phyloP scores from a whole-genome alignment of 805 yeast species.

The Ogataea pini region DNA sequence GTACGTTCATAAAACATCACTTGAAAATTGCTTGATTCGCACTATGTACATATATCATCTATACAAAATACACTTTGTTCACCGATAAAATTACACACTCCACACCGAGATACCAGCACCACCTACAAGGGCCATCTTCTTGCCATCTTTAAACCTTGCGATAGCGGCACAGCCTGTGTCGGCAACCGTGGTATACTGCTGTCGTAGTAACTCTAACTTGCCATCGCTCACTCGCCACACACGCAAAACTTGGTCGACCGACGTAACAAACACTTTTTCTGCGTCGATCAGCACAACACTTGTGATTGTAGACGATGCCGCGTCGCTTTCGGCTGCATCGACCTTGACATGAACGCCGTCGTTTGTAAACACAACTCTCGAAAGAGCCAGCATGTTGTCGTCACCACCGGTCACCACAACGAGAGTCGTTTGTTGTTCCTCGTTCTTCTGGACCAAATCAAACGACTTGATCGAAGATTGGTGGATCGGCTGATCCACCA shows the following conservation, averaged over 20 bases:
- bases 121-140: slow-evolving; percentile 53
- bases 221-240: slow-evolving; percentile 54
- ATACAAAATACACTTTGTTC: not conserved
- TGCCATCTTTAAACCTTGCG: slow-evolving; percentile 29
- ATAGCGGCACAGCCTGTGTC: slow-evolving; percentile 80
- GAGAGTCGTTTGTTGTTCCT: slow-evolving; percentile 18
- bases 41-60: slow-evolving; percentile 2
- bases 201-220: slow-evolving; percentile 36
- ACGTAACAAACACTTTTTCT: slow-evolving; percentile 52
- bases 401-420: slow-evolving; percentile 82
- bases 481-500: slow-evolving; percentile 58
- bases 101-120: slow-evolving; percentile 70
- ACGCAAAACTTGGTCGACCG: slow-evolving; percentile 81
- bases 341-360: slow-evolving; percentile 58
- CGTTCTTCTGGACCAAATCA: slow-evolving; percentile 25
- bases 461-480: slow-evolving; percentile 82
- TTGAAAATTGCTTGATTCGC: not conserved
- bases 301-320: slow-evolving; percentile 72
- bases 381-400: slow-evolving; percentile 69
- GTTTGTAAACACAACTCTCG: slow-evolving; percentile 32
- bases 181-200: slow-evolving; percentile 76
- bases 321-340: slow-evolving; percentile 18
- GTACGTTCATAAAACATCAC: not conserved
- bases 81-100: slow-evolving; percentile 6
- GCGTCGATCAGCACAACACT: slow-evolving; percentile 45